Conservation (phyloP, 164 flowering plant genomes). For the Aristolochia californica region DNA sequence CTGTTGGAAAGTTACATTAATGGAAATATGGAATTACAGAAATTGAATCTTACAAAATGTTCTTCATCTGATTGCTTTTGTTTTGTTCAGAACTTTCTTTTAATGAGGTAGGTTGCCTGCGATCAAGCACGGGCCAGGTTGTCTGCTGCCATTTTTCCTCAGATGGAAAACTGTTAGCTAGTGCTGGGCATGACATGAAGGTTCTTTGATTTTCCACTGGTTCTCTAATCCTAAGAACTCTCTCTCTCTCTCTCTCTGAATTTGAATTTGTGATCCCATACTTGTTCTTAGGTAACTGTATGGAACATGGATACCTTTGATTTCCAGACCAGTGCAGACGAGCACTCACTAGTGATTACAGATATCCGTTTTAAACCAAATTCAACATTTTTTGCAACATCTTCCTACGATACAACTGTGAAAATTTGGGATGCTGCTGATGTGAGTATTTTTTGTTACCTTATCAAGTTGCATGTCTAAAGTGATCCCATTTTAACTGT, state of each 20-base stretch:
- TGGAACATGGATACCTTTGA: constrained; percentile 57
- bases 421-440: constrained; percentile 67
- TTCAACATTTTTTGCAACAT: constrained; percentile 66
- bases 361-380: constrained; percentile 78
- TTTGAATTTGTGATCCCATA: neutral
- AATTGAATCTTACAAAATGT: neutral
- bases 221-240: neutral
- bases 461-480: neutral
- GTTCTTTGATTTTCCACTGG: constrained; percentile 11
- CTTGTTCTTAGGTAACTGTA: constrained; percentile 45
- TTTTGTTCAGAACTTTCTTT: constrained; percentile 18
- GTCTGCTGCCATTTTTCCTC: constrained; percentile 34
- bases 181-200: constrained; percentile 45
- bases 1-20: too few relatives aligned
- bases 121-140: constrained; percentile 18
- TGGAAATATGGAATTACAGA: too few relatives aligned
- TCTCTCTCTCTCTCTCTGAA: neutral
- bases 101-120: constrained; percentile 17
- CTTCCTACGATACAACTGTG: constrained; percentile 75
- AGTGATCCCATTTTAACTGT: neutral
- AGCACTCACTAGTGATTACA: constrained; percentile 53
- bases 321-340: constrained; percentile 44
- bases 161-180: constrained; percentile 30
- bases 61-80: neutral
- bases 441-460: constrained; percentile 26